Evolutionary conservation across 2,329 filamentous ascomycete species (phyloP), one percentile per base, ranked within the genome.

Genomic region (Aspergillus ustus): DNA sequence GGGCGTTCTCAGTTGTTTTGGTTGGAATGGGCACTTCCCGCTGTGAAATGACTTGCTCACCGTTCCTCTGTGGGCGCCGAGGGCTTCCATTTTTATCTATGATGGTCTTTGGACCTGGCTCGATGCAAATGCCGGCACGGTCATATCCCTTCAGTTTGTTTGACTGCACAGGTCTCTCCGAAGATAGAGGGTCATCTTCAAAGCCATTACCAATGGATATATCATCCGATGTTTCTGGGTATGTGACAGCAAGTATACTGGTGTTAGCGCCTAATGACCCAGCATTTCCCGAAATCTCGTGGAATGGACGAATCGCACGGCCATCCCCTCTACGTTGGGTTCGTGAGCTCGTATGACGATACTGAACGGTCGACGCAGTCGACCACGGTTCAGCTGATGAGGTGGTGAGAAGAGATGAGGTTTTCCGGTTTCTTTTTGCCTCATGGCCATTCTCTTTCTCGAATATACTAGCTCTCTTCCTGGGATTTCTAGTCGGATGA

Each of bases 61-160:
- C 46, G 7, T 28, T 19, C 3, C 15, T n/a, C 11, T 34, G 48
- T 1, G 52, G 55, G 29, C 72, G 69, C 48, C 69, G 69, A 40
- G 76, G 76, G 57, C 76, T 78, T 40, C 76, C 76, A 63, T 78
- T 76, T 9, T 65, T 64, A 59, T 78, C 76, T 9, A 78, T 75
- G 19, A 73, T 72, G 6, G 65, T 69, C 54, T 51, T 68, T 9
- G 56, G 50, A 1, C 46, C 61, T 7, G 52, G 52, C 9, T 57
- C 60, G 25, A 50, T 52, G 29, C 28, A 7, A 3, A 54, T 48
- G 7, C 7, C n/a, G 9, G n/a, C 15, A 31, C 11, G 43, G 20
- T 28, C 25, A 7, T n/a, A n/a, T 29, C 20, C 8, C 15, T 9
- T 28, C 19, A 1, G 22, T 2, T n/a, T 15, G 7, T 2, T 2